Evolutionary conservation across 1,284 basidiomycete species (phyloP), one percentile per base, ranked within the genome.

Genomic region (Veloboletus limbatus): DNA sequence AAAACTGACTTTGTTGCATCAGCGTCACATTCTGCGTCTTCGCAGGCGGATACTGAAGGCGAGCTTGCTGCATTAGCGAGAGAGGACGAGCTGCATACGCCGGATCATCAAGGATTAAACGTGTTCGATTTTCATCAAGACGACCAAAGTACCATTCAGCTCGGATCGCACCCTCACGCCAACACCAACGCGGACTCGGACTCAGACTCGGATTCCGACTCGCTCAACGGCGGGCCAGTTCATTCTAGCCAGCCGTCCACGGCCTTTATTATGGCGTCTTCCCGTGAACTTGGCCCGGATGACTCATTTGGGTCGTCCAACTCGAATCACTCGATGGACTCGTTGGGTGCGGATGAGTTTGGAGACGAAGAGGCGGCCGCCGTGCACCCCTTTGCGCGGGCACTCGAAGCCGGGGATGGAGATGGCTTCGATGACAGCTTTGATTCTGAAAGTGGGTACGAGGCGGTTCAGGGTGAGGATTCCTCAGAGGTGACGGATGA

Each of bases 271-370:
- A 78, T 80, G 73, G 77, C 76, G 1, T 62, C 68, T 6, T 59
- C 62, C 7, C 61, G 62, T 4, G 53, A 60, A 31, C 45, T 48
- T 25, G 60, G 17, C n/a, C 60, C 66, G 14, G 73, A 77, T 34
- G 80, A 83, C 51, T 83, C 80, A 0, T 77, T 83, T 48, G 78
- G 72, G 24, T 79, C 74, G 43, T 68, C 63, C 11, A 65, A 60
- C 45, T 63, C 65, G 28, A 63, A 68, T 43, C 74, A 72, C 35
- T 79, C 76, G 2, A 69, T 63, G 16, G 78, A 79, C 48, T 78
- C 75, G 6, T 58, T 79, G 31, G 68, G 66, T 24, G 74, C 67
- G 25, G 76, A 75, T 18, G 71, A 65, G 14, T 53, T 62, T 24
- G 60, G 2, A 20, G 70, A 51, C 6, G 70, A 63, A 7, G 61